phyloP scores from a whole-genome alignment of 441 rosid genomes.

The Melastoma candidum region DNA sequence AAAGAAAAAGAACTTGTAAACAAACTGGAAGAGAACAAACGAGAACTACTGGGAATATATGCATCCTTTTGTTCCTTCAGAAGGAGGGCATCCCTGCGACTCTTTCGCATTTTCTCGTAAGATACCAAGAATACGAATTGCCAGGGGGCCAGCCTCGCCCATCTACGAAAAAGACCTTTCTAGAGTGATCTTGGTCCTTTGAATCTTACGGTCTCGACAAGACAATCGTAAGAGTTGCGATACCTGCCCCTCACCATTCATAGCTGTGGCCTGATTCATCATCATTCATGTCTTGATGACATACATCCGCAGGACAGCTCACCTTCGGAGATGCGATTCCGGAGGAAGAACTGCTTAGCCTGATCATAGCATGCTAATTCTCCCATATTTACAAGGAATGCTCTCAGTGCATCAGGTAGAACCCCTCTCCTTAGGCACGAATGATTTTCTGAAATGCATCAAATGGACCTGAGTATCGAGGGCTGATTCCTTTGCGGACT shows the following conservation, averaged over 20 bases:
- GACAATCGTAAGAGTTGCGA: constrained; percentile 59
- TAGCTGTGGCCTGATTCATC: constrained; percentile 52
- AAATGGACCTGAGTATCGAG: constrained; percentile 54
- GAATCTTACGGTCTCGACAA: constrained; percentile 58
- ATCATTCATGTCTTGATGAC: constrained; percentile 92
- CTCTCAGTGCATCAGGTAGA: constrained; percentile 73
- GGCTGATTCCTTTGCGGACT: constrained; percentile 47
- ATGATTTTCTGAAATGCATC: constrained; percentile 55
- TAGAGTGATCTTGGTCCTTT: constrained; percentile 73
- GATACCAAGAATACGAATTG: constrained; percentile 94
- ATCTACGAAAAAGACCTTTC: constrained; percentile 85
- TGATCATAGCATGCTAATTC: constrained; percentile 88
- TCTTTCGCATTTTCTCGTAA: constrained; percentile 64
- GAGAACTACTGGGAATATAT: too few species aligned
- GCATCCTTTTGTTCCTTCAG: constrained; percentile 16
- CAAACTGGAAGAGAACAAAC: too few species aligned
- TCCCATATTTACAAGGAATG: constrained; percentile 88
- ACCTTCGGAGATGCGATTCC: constrained; percentile 39
- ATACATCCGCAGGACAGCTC: constrained; percentile 92
- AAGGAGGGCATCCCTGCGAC: constrained; percentile 68
- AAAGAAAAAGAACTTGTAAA: too few species aligned
- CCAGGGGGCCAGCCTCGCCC: constrained; percentile 98
- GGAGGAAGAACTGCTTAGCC: constrained; percentile 56
- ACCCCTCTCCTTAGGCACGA: constrained; percentile 72
- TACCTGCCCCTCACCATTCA: constrained; percentile 28